Evolutionary conservation across 2,329 filamentous ascomycete species (phyloP).

Genomic region (Acrodontium crateriforme): DNA sequence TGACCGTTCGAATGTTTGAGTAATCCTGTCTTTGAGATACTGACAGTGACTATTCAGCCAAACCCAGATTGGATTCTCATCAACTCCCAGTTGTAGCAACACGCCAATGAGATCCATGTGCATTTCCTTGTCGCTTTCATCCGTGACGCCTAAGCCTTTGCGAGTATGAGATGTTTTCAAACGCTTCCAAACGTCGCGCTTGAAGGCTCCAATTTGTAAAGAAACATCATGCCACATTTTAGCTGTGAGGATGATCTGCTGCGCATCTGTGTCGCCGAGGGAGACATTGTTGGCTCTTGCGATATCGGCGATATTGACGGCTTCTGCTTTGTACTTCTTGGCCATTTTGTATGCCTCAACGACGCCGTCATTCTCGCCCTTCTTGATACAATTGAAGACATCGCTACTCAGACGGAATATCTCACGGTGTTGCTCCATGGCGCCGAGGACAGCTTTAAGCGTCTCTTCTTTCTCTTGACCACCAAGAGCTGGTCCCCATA

Average conservation of each 20-base stretch:
- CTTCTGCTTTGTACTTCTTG: conserved; percentile 67
- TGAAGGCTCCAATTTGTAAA: conserved; percentile 72
- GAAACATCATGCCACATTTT: conserved; percentile 94
- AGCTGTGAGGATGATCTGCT: conserved; percentile 75
- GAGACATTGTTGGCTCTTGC: conserved; percentile 36
- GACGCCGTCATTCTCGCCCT: conserved; percentile 77
- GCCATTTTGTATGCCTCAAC: conserved; percentile 78
- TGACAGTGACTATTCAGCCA: conserved; percentile 88
- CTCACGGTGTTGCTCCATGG: conserved; percentile 65
- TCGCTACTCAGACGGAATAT: conserved; percentile 68
- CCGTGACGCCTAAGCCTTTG: conserved; percentile 12
- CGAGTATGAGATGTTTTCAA: conserved; percentile 31
- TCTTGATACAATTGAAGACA: conserved; percentile 72
- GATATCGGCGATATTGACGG: conserved; percentile 50
- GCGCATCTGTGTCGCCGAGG: conserved; percentile 65
- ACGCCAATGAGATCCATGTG: conserved; percentile 85
- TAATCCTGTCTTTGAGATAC: conserved; percentile 75
- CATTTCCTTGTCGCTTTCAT: conserved; percentile 48
- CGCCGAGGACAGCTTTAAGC: conserved; percentile 61
- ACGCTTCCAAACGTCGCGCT: conserved; percentile 76
- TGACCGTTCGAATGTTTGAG: conserved; percentile 65
- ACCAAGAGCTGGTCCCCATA: conserved; percentile 89
- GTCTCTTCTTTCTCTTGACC: conserved; percentile 84
- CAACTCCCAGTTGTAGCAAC: conserved; percentile 82
- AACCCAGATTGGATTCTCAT: conserved; percentile 92